Conservation (phyloP, 768 basidiomycete species). For the Tylopilus sp. region DNA sequence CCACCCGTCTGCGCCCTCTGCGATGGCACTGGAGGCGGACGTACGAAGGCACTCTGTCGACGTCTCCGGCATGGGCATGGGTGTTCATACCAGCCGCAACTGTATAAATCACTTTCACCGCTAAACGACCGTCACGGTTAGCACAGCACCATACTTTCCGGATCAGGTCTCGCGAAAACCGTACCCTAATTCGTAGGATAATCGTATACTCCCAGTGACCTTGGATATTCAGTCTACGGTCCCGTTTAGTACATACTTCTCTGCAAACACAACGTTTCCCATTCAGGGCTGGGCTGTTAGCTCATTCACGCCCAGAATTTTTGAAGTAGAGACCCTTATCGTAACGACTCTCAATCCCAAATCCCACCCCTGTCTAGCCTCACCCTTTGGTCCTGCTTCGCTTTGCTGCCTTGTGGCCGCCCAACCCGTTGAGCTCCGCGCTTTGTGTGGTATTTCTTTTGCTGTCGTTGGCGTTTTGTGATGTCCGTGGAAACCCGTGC, state of each 20-base stretch:
- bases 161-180: not conserved
- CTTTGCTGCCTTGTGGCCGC: constrained; percentile 77
- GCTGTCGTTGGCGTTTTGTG: constrained; percentile 57
- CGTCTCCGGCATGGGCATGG: constrained; percentile 30
- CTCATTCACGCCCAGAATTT: constrained; percentile 7
- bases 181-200: constrained; percentile 20
- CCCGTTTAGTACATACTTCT: constrained; percentile 7
- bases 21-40: constrained; percentile 30
- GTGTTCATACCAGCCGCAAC: constrained; percentile 16
- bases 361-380: constrained; percentile 56
- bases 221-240: constrained; percentile 5
- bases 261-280: not conserved
- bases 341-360: constrained; percentile 48
- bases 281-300: not conserved
- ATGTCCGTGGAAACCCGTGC: constrained; percentile 62
- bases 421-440: constrained; percentile 60
- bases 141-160: not conserved
- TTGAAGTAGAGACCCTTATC: constrained; percentile 5
- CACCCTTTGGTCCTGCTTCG: constrained; percentile 71
- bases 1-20: constrained; percentile 25
- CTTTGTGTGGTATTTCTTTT: constrained; percentile 78
- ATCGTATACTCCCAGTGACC: constrained; percentile 8
- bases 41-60: constrained; percentile 34
- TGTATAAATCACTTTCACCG: constrained; percentile 7
- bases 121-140: not conserved